Evolutionary conservation across 2,329 filamentous ascomycete species (phyloP).

Genomic region (Colletotrichum sp.): DNA sequence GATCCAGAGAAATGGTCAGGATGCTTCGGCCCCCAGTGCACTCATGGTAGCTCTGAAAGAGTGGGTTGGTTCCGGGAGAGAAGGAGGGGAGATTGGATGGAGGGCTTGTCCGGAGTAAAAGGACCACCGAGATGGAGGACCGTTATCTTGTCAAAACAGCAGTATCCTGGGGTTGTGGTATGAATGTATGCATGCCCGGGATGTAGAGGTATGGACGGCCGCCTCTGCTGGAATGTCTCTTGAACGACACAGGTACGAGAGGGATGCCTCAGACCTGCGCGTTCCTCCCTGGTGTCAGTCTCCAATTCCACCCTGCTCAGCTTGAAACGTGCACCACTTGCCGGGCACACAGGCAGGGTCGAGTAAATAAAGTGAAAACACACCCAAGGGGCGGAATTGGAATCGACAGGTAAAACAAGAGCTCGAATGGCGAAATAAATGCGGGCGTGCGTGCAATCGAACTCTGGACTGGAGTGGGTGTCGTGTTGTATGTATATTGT

Average conservation of each 20-base stretch:
- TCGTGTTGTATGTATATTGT: not conserved
- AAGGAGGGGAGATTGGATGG: not conserved
- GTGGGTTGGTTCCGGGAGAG: not conserved
- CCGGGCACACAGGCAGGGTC: not conserved
- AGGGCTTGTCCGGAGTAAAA: not conserved
- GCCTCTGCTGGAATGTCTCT: conserved; percentile 15
- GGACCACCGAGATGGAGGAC: not conserved
- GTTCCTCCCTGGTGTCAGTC: conserved; percentile 21
- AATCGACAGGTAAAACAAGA: not conserved
- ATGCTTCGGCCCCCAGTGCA: not conserved
- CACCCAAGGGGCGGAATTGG: not conserved
- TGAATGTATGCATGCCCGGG: not conserved
- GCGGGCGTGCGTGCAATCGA: not conserved
- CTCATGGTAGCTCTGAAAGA: not conserved
- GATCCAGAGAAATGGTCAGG: not conserved
- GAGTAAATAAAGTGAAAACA: not conserved
- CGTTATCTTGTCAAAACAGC: not conserved
- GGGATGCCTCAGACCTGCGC: conserved; percentile 8
- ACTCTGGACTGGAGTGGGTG: not conserved
- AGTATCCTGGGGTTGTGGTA: not conserved
- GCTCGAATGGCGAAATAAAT: not conserved
- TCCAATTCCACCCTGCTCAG: not conserved
- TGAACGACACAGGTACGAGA: conserved; percentile 17
- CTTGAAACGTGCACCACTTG: not conserved
- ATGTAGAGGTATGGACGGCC: conserved; percentile 4